A percentile compares a stretch with the other conserved stretches of the same genome.
Evolutionary conservation across 768 basidiomycete genomes (phyloP).

Genomic region (Tylopilus cervinicoccineus): DNA sequence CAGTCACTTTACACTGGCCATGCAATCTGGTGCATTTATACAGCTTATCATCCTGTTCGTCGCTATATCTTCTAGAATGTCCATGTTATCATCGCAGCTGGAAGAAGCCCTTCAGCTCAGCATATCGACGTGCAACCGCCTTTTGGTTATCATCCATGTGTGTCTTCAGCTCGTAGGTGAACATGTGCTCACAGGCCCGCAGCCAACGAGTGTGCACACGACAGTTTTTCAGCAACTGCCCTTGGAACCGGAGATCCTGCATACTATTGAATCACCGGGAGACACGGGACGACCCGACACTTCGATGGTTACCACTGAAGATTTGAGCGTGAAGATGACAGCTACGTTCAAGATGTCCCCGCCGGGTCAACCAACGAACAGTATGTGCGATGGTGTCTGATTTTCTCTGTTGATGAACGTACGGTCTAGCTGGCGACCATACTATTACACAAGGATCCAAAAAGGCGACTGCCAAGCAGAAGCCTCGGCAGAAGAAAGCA

Average conservation of each 20-base stretch:
- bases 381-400: not conserved
- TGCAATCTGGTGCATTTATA: slow-evolving; percentile 73
- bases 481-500: slow-evolving; percentile 12
- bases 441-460: not conserved
- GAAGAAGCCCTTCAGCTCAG: slow-evolving; percentile 33
- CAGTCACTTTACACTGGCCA: slow-evolving; percentile 58
- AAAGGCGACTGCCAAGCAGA: slow-evolving; percentile 2
- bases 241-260: not conserved
- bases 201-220: slow-evolving; percentile 13
- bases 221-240: not conserved
- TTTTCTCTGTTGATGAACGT: not conserved
- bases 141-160: slow-evolving; percentile 33
- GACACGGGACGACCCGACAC: slow-evolving; percentile 12
- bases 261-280: slow-evolving; percentile 2
- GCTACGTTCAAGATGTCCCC: not conserved
- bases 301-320: not conserved
- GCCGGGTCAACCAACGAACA: not conserved
- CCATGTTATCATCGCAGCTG: slow-evolving; percentile 42
- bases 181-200: slow-evolving; percentile 4
- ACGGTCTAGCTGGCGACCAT: not conserved
- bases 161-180: not conserved
- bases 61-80: slow-evolving; percentile 59
- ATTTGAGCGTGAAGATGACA: not conserved
- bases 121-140: slow-evolving; percentile 24
- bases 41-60: slow-evolving; percentile 60